Conservation (phyloP, 2,329 filamentous ascomycete species). For the Monosporascus sp. region DNA sequence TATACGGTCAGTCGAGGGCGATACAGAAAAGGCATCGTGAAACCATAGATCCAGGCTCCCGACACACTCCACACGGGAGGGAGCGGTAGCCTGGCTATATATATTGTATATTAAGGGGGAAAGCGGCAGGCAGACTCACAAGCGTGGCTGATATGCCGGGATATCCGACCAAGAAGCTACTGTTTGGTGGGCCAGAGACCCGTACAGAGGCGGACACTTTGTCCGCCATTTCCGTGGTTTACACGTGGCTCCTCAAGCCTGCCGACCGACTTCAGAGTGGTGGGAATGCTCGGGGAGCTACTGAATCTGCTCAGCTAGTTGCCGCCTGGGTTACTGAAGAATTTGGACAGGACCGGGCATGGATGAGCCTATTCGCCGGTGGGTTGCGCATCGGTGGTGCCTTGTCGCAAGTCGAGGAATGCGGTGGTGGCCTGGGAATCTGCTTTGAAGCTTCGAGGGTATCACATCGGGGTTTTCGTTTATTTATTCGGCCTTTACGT, state of each 20-base stretch:
- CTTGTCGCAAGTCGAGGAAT: neutral
- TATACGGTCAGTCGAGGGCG: neutral
- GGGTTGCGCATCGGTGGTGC: neutral
- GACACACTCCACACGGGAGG: constrained; percentile 12
- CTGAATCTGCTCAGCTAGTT: neutral
- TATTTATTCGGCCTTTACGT: neutral
- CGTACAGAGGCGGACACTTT: constrained; percentile 77
- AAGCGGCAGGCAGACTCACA: constrained; percentile 52
- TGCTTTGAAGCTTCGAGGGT: neutral
- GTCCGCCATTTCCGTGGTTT: constrained; percentile 25
- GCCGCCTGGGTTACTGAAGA: neutral
- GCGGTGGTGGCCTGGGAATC: neutral
- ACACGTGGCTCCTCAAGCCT: constrained; percentile 4
- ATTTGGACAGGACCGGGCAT: neutral
- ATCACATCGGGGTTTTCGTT: neutral
- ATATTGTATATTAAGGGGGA: constrained; percentile 6
- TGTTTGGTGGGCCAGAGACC: constrained; percentile 95
- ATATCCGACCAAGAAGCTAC: constrained; percentile 93
- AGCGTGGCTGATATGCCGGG: constrained; percentile 95
- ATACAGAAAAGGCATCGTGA: neutral
- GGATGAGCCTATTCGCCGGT: neutral
- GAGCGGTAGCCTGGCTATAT: constrained; percentile 2
- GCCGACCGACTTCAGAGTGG: constrained; percentile 12
- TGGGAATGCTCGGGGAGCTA: constrained; percentile 8
- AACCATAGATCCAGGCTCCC: constrained; percentile 1